phyloP scores from a whole-genome alignment of 2,329 filamentous ascomycete species.

The Sclerotinia minor region DNA sequence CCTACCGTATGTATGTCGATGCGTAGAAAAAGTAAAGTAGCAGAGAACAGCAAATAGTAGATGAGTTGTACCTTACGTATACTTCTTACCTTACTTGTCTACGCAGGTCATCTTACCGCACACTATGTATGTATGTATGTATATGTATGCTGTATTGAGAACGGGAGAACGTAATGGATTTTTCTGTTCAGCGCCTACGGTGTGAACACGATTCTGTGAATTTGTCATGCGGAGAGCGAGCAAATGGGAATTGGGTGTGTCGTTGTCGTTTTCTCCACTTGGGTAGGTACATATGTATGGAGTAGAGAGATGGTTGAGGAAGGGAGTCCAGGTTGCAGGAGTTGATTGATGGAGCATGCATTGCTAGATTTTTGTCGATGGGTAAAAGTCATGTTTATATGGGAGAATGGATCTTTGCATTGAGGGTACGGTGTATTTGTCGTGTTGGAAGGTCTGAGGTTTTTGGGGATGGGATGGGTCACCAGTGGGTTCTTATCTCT shows the following conservation, averaged over 20 bases:
- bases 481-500: background rate
- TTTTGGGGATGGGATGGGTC: background rate
- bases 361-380: background rate
- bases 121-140: background rate
- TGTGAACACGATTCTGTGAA: background rate
- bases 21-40: background rate
- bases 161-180: too few species aligned
- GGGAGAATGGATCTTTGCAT: background rate
- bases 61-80: constrained; percentile 21
- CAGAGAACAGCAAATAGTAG: constrained; percentile 21
- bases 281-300: background rate
- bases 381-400: background rate
- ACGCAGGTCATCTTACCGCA: constrained; percentile 6
- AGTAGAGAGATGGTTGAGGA: background rate
- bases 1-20: too few species aligned
- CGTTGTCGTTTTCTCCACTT: constrained; percentile 4
- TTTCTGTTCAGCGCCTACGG: background rate
- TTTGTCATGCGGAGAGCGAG: background rate
- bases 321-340: background rate
- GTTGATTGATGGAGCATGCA: background rate
- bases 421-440: background rate
- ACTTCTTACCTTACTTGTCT: background rate
- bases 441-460: background rate
- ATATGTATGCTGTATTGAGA: background rate
- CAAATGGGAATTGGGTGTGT: background rate